Evolutionary conservation across 179 eudicot species (phyloP).

Genomic region (Spinacia oleracea): DNA sequence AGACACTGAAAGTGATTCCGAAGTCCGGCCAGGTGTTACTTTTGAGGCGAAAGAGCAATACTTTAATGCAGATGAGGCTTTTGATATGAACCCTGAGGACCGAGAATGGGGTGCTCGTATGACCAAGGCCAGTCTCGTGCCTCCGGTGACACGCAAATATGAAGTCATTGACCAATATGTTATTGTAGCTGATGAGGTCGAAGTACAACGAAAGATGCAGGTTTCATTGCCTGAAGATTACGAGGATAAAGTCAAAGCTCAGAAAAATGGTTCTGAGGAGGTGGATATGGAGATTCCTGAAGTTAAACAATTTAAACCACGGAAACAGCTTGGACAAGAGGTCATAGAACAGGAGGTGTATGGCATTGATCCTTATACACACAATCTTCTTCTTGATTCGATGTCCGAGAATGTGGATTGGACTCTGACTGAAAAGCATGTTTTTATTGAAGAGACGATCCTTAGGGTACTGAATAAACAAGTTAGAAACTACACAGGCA

Average conservation of each 20-base stretch:
- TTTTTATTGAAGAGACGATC: constrained; percentile 83
- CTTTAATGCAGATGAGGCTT: constrained; percentile 50
- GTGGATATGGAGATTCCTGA: constrained; percentile 98
- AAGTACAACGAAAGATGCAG: constrained; percentile 84
- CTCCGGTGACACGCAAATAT: constrained; percentile 96
- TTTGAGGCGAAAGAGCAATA: constrained; percentile 54
- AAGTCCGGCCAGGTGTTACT: constrained; percentile 46
- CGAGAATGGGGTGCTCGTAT: constrained; percentile 99
- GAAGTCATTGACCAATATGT: constrained; percentile 83
- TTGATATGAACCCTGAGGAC: constrained; percentile 69
- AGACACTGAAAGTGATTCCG: constrained; percentile 71
- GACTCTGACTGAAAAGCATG: constrained; percentile 69
- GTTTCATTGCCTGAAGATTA: constrained; percentile 90
- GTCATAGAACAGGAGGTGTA: constrained; percentile 98
- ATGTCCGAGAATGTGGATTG: constrained; percentile 79
- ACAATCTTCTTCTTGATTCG: constrained; percentile 94
- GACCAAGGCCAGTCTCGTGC: constrained; percentile 98
- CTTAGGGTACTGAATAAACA: constrained; percentile 81
- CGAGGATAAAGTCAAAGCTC: constrained; percentile 72
- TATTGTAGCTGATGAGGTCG: constrained; percentile 86
- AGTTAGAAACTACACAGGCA: constrained; percentile 75
- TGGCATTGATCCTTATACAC: constrained; percentile 96
- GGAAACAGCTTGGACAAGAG: constrained; percentile 87
- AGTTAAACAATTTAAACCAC: constrained; percentile 86
- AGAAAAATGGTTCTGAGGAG: constrained; percentile 85